Base-by-base conservation (phyloP, 108 stramenopile genomes). In the Poteriospumella lacustris region DNA sequence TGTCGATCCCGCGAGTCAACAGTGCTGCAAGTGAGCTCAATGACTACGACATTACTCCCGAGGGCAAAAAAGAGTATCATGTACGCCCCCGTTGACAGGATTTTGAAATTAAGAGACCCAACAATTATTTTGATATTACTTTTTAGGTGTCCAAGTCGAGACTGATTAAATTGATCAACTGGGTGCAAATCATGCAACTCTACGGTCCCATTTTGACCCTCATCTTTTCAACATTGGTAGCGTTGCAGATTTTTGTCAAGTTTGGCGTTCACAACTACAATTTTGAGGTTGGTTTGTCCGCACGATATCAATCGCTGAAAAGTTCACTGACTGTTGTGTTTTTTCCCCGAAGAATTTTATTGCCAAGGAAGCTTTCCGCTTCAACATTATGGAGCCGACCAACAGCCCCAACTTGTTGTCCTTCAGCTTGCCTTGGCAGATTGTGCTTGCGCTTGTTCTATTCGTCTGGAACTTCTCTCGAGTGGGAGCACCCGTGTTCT, bases 401-500 rank as follows among this genome's bases (percentile, higher is more conserved):
- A n/a, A 76, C 34, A 24, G 31, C n/a, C 56, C n/a, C 24, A 76
- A 76, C 3, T 34, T 39, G 2, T 52, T 78, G 0, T 43, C 33
- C 24, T 33, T 78, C 15, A 33, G 33, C n/a, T 33, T 78, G 19
- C 42, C 31, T 26, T 64, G 58, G 78, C 26, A 78, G 38, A 76
- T 39, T 3, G 44, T 40, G 68, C 28, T 58, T 19, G 34, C 29
- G 0, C 28, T 68, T 24, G 24, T 59, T 1, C 29, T 28, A 19
- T 39, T 19, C 26, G 42, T 69, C 12, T 78, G 78, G 77, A 81
- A 81, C 78, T 33, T 83, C 58, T 34, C 47, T 1, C 43, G 60
- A 40, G 0, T 26, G 1, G 79, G 64, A 39, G 40, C 56, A 1
- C 92, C 97, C 0, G 87, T 93, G 40, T 98, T 96, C 85, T 84